Evolutionary conservation across 2,329 filamentous ascomycete species (phyloP), one percentile per base, ranked within the genome.

Genomic region (Penicillium sp.): DNA sequence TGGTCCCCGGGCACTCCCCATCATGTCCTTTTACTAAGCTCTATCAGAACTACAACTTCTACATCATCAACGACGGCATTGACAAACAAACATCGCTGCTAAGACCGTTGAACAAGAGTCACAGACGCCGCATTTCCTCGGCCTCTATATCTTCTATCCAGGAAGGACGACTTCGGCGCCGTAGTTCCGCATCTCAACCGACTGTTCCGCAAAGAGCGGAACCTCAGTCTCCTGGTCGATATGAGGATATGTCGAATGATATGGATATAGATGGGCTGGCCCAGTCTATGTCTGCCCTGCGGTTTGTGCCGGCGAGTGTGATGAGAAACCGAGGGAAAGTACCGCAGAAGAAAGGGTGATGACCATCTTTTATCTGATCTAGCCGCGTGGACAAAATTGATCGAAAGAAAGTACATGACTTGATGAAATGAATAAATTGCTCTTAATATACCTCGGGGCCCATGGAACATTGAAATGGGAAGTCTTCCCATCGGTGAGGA

Each of bases 11-110:
- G 5, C 25, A 28, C 12, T 39, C 28, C 10, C n/a, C 34, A 11
- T 52, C 14, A 15, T 22, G 34, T 41, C 25, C 28, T 25, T 17
- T 5, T 50, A 38, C 48, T 35, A 6, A 50, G 8, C 14, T 54
- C 34, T 6, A n/a, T 1, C 69, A 82, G 78, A 90, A 91, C 69
- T 96, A 92, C 77, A 94, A 96, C 76, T 96, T 96, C 69, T 86
- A 87, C 52, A 86, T 98, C 54, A 89, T 96, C 2, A 91, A 92
- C 65, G 87, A 91, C 62, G 95, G 95, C n/a, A 90, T 97, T 61
- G 94, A 97, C 70, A 89, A 89, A 50, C 86, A 91, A 54, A 87
- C 83, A 45, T 96, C 92, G 17, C 86, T 99, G 77, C 81, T 98
- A 12, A 81, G 86, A 51, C 67, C 70, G 10, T 61, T 71, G 49